Conservation (phyloP, 148 eudicot genomes). For the Rhododendron henanense region DNA sequence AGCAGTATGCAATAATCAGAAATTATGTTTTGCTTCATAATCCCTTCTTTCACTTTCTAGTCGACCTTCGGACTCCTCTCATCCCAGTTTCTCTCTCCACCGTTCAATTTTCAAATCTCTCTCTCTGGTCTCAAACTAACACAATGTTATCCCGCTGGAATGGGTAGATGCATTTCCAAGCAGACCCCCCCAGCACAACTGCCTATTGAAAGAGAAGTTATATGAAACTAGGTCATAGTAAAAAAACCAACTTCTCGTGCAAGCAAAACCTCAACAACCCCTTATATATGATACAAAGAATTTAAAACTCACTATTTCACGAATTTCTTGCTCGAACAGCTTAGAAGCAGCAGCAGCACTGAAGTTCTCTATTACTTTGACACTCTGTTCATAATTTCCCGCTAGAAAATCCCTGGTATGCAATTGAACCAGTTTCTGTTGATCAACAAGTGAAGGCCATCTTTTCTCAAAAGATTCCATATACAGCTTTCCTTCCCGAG, state of each 20-base stretch:
- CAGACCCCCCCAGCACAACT: neutral
- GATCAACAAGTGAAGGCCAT: conserved; percentile 59
- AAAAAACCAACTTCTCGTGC: neutral
- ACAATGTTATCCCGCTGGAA: neutral
- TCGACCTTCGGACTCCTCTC: neutral
- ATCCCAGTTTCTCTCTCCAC: neutral
- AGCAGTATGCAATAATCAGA: neutral
- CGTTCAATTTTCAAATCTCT: neutral
- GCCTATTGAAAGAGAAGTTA: neutral
- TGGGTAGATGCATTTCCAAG: neutral
- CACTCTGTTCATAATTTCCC: conserved; percentile 45
- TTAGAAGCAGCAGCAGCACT: conserved; percentile 72
- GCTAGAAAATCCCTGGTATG: conserved; percentile 29
- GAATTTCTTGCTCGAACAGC: conserved; percentile 85
- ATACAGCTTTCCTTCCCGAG: conserved; percentile 51
- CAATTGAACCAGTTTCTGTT: conserved; percentile 24
- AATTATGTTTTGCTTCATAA: neutral
- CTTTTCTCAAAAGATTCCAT: conserved; percentile 61
- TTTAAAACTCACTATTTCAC: conserved; percentile 67
- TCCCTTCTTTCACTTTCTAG: neutral
- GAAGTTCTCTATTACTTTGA: conserved; percentile 52
- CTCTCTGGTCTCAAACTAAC: neutral
- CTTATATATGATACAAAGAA: neutral
- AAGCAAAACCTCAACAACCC: neutral
- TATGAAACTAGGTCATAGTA: conserved; percentile 2